These are phyloP conservation scores for Vanilla planifolia DNA, from an alignment of 106 monocot species.

Conservation along the genomic window DNA sequence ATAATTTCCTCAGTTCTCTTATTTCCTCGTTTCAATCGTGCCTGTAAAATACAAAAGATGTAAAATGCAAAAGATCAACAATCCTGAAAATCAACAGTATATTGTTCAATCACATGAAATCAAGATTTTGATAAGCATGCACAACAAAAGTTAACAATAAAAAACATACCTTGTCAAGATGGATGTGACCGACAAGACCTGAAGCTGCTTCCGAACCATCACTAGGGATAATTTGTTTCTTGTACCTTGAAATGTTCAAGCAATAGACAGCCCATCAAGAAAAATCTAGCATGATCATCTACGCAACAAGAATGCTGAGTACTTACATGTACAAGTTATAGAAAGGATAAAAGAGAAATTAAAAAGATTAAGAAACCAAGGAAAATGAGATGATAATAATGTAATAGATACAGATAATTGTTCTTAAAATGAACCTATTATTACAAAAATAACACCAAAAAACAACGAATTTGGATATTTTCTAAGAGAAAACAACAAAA, in stretches of 20 bases:
- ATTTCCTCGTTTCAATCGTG: constrained; percentile 35
- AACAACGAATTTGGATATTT: too few species aligned
- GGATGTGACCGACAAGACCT: constrained; percentile 83
- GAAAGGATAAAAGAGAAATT: neutral
- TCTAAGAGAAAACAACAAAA: too few species aligned
- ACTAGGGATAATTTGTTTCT: constrained; percentile 27
- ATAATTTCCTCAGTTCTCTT: constrained; percentile 46
- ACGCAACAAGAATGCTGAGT: neutral
- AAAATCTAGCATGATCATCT: constrained; percentile 1
- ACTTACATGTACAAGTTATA: neutral
- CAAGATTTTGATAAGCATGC: too few species aligned
- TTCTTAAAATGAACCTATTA: too few species aligned
- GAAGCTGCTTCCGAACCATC: constrained; percentile 28
- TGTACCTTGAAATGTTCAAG: constrained; percentile 38
- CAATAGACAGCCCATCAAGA: neutral
- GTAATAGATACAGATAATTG: too few species aligned
- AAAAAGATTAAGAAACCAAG: neutral
- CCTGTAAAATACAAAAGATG: constrained; percentile 24
- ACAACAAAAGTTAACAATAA: neutral
- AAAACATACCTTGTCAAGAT: constrained; percentile 64
- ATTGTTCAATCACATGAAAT: neutral
- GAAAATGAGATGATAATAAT: neutral
- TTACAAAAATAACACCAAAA: too few species aligned
- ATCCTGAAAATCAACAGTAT: neutral
- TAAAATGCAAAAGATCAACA: too few species aligned